These are phyloP conservation scores for Solanum medicagineum DNA, from an alignment of 257 asterid genomes.

Conservation along the genomic window DNA sequence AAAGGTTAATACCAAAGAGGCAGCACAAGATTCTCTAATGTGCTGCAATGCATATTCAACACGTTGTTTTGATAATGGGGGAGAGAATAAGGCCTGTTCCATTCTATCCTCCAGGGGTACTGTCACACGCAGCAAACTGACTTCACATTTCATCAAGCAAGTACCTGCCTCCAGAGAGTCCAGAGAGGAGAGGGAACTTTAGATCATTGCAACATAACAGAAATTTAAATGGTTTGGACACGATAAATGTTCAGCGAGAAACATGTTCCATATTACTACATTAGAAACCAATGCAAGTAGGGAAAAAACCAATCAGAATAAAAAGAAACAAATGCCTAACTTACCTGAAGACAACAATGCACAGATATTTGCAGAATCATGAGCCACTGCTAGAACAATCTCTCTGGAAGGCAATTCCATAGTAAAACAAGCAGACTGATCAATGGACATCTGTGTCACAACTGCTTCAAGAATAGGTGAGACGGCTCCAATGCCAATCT, in stretches of 20 bases:
- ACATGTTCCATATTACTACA: not conserved
- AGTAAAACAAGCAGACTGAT: constrained; percentile 60
- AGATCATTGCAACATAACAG: not conserved
- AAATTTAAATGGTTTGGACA: not conserved
- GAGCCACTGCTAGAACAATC: constrained; percentile 57
- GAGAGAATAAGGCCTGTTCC: constrained; percentile 58
- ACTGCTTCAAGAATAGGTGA: constrained; percentile 56
- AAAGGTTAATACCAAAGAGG: constrained; percentile 47
- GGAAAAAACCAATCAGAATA: not conserved
- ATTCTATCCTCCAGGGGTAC: constrained; percentile 90
- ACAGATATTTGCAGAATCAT: constrained; percentile 28
- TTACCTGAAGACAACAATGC: constrained; percentile 53
- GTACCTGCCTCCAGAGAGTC: constrained; percentile 24
- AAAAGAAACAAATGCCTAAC: constrained; percentile 1
- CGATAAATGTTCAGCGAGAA: not conserved
- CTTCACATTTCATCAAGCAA: constrained; percentile 53
- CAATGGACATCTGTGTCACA: constrained; percentile 59
- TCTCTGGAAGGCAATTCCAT: constrained; percentile 55
- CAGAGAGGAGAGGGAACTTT: not conserved
- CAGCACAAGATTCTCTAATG: constrained; percentile 59
- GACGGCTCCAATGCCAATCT: constrained; percentile 71
- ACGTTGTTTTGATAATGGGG: constrained; percentile 3
- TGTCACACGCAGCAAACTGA: constrained; percentile 55
- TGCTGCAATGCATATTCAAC: constrained; percentile 52
- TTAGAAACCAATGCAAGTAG: not conserved